phyloP scores from a whole-genome alignment of 1,284 basidiomycete species.

The Sphaerobolus stellatus region DNA sequence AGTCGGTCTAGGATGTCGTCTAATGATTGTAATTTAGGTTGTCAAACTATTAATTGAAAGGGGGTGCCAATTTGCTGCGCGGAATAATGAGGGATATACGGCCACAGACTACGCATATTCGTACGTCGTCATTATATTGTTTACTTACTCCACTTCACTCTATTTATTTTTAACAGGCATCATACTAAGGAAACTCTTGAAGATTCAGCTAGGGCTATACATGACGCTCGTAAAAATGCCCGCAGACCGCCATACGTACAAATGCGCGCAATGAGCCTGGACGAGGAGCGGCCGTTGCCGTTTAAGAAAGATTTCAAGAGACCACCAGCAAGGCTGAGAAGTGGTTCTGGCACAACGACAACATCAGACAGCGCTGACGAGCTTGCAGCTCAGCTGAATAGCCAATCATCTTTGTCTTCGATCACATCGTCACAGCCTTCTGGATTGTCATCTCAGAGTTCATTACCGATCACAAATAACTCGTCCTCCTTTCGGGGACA shows the following conservation, averaged over 20 bases:
- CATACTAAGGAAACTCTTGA: slow-evolving; percentile 70
- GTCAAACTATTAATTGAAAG: slow-evolving; percentile 86
- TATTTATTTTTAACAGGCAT: slow-evolving; percentile 14
- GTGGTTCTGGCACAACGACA: slow-evolving; percentile 73
- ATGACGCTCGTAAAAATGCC: slow-evolving; percentile 71
- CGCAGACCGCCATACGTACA: slow-evolving; percentile 66
- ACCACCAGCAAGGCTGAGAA: slow-evolving; percentile 56
- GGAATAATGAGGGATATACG: slow-evolving; percentile 90
- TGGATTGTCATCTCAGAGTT: slow-evolving; percentile 42
- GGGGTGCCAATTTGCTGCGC: slow-evolving; percentile 77
- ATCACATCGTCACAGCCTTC: slow-evolving; percentile 52
- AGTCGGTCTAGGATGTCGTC: slow-evolving; percentile 7
- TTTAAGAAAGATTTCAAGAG: slow-evolving; percentile 26
- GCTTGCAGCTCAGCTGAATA: slow-evolving; percentile 36
- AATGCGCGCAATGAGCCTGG: slow-evolving; percentile 16
- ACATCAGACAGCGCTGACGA: slow-evolving; percentile 68
- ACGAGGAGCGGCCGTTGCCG: slow-evolving; percentile 19
- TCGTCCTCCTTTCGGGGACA: slow-evolving; percentile 18
- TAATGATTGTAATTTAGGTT: slow-evolving; percentile 46
- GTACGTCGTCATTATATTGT: slow-evolving; percentile 43
- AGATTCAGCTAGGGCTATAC: slow-evolving; percentile 72
- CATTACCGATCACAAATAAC: slow-evolving; percentile 18
- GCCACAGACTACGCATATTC: slow-evolving; percentile 92
- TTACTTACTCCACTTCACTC: slow-evolving; percentile 3
- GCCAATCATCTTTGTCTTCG: slow-evolving; percentile 47